Conservation (phyloP, 2,329 filamentous ascomycete genomes). For the Hypoxylon sp. region DNA sequence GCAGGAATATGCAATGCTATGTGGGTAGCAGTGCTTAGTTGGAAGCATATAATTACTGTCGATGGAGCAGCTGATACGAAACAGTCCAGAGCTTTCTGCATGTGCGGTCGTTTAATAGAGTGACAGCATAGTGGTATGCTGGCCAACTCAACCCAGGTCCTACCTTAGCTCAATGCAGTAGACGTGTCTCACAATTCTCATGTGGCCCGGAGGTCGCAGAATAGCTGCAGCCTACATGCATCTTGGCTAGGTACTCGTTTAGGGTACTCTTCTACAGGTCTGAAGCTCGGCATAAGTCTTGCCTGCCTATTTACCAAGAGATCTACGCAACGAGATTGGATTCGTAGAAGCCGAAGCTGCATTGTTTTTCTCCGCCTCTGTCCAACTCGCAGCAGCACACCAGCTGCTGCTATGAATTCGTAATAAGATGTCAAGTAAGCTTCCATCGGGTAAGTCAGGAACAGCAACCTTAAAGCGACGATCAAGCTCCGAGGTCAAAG, state of each 20-base stretch:
- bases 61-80: conserved; percentile 41
- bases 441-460: conserved; percentile 36
- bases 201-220: conserved; percentile 38
- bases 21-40: conserved; percentile 30
- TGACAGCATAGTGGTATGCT: conserved; percentile 21
- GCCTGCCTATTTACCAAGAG: conserved; percentile 24
- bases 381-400: background rate
- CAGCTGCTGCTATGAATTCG: too few relatives aligned
- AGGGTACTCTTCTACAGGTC: background rate
- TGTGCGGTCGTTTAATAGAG: conserved; percentile 15
- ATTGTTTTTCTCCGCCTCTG: background rate
- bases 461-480: conserved; percentile 37
- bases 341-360: background rate
- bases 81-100: conserved; percentile 10
- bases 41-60: conserved; percentile 25
- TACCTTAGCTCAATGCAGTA: conserved; percentile 41
- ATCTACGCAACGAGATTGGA: conserved; percentile 14
- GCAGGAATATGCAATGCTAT: conserved; percentile 30
- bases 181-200: conserved; percentile 40
- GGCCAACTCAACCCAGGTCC: conserved; percentile 35
- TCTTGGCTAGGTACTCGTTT: background rate
- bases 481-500: conserved; percentile 11
- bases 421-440: conserved; percentile 14
- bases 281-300: conserved; percentile 32
- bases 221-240: conserved; percentile 34